Base-by-base conservation (phyloP, 331 rosid genomes). In the Malus hybrid region DNA sequence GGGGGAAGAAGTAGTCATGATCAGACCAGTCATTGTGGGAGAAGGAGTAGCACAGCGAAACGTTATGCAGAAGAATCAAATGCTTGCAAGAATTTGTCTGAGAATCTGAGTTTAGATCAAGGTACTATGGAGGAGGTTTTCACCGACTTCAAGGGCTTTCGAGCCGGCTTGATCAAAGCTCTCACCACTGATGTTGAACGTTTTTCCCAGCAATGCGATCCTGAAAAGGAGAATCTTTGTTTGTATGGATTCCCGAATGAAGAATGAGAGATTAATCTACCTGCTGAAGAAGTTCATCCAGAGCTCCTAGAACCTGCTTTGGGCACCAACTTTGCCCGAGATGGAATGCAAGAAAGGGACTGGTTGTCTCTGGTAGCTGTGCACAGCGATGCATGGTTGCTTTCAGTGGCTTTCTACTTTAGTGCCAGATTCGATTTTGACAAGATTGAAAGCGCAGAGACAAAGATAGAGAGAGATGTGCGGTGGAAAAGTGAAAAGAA, bases 271-370 rank as follows among this genome's bases (percentile, higher is more conserved):
- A 90, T 88, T 75, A 86, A 82, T 59, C 82, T 84, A 64, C 92
- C 92, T 69, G 87, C 85, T 12, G 88, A 88, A 69, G 88, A 88
- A 82, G 90, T 88, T 67, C 92, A 90, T 75, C 88, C 92, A 1
- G 90, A 88, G 75, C 83, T 88, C 39, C 92, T 90, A 0, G 92
- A 88, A 77, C 92, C 92, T 56, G 85, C 88, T 19, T 76, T 88
- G 66, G 92, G 90, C 55, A 88, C 86, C 80, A 88, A 88, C 90
- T 88, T 86, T 71, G 88, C 90, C 61, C 76, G 92, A 82, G 92
- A 88, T 64, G 90, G 87, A 80, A 88, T 88, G 92, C 82, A 86
- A 78, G 87, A 84, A 55, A 84, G 73, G 75, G 90, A 86, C 52
- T 88, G 88, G 90, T 70, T 88, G 56, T 80, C 87, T 71, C 79